These are phyloP conservation scores for Penicillium macrosclerotiorum DNA, from an alignment of 495 filamentous ascomycete species.

Conservation along the genomic window DNA sequence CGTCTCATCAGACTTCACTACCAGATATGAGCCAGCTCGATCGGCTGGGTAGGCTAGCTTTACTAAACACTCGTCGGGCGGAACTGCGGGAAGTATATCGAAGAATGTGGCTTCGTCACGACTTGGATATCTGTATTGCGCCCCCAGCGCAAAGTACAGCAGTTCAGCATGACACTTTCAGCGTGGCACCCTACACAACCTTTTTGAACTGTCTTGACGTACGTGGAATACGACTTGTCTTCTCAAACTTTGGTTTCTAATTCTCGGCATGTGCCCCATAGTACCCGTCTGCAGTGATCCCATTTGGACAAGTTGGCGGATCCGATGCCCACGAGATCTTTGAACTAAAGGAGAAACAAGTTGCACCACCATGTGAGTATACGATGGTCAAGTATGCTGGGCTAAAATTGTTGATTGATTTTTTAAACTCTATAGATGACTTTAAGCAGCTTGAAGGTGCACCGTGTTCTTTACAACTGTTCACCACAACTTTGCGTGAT, in stretches of 20 bases:
- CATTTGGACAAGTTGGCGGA: conserved; percentile 19
- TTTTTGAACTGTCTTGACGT: conserved; percentile 46
- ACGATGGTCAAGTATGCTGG: not conserved
- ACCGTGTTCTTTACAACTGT: conserved; percentile 21
- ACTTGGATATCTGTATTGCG: conserved; percentile 41
- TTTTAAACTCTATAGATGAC: conserved; percentile 11
- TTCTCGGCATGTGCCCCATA: conserved; percentile 3
- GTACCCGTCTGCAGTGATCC: conserved; percentile 35
- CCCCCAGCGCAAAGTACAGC: conserved; percentile 43
- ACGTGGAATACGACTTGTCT: conserved; percentile 10
- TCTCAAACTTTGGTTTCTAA: not conserved
- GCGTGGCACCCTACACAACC: conserved; percentile 39
- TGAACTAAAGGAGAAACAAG: conserved; percentile 10
- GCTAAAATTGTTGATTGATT: not conserved
- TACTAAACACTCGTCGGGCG: conserved; percentile 14
- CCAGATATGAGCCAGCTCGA: conserved; percentile 14
- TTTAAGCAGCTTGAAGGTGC: conserved; percentile 17
- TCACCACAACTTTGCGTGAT: conserved; percentile 25
- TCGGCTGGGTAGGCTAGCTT: conserved; percentile 16
- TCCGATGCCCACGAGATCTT: conserved; percentile 12
- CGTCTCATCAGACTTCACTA: not conserved
- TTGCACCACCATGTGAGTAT: conserved; percentile 15
- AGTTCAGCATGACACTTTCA: conserved; percentile 45
- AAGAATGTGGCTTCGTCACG: conserved; percentile 29
- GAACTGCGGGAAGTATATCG: conserved; percentile 24